A percentile compares a stretch with the other conserved stretches of the same genome.
phyloP scores from a whole-genome alignment of 208 protist species.

The Crithidia thermophila region DNA sequence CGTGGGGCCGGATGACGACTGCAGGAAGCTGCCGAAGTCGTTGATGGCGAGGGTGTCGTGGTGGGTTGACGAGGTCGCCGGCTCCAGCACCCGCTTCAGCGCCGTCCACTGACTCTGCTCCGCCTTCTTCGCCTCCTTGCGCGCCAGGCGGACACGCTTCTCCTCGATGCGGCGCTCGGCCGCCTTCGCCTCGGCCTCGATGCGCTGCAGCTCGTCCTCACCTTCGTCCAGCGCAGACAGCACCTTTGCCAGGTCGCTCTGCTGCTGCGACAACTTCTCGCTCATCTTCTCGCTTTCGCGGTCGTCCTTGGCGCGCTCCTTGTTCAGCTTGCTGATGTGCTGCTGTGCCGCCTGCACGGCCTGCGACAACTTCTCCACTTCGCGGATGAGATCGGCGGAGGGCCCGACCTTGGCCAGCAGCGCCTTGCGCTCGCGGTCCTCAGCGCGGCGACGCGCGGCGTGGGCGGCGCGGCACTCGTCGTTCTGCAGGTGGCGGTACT shows the following conservation, averaged over 20 bases:
- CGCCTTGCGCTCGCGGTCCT: constrained; percentile 71
- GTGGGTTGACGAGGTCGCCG: constrained; percentile 36
- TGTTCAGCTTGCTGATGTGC: constrained; percentile 67
- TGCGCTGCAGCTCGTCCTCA: constrained; percentile 22
- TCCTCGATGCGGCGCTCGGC: constrained; percentile 34
- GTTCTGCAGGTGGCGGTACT: constrained; percentile 47
- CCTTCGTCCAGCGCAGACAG: constrained; percentile 20
- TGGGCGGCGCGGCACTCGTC: constrained; percentile 55
- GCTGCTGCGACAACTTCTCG: constrained; percentile 53
- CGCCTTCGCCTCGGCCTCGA: constrained; percentile 50
- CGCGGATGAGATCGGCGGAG: constrained; percentile 58
- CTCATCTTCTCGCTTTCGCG: constrained; percentile 40
- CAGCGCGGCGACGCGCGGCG: constrained; percentile 48
- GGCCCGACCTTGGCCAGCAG: constrained; percentile 64
- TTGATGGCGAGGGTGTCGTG: constrained; percentile 75
- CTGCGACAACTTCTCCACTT: constrained; percentile 64
- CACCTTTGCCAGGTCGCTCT: constrained; percentile 43
- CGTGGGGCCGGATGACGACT: constrained; percentile 2
- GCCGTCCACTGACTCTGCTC: constrained; percentile 41
- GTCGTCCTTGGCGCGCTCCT: constrained; percentile 68
- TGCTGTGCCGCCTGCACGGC: constrained; percentile 45
- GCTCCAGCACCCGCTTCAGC: constrained; percentile 54
- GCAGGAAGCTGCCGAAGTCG: constrained; percentile 68
- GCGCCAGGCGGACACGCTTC: constrained; percentile 27
- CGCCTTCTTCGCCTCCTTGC: constrained; percentile 40